A percentile compares a stretch with the other conserved stretches of the same genome.
phyloP scores from a whole-genome alignment of 139 green algal genomes.

The Chlamydomonas incerta region DNA sequence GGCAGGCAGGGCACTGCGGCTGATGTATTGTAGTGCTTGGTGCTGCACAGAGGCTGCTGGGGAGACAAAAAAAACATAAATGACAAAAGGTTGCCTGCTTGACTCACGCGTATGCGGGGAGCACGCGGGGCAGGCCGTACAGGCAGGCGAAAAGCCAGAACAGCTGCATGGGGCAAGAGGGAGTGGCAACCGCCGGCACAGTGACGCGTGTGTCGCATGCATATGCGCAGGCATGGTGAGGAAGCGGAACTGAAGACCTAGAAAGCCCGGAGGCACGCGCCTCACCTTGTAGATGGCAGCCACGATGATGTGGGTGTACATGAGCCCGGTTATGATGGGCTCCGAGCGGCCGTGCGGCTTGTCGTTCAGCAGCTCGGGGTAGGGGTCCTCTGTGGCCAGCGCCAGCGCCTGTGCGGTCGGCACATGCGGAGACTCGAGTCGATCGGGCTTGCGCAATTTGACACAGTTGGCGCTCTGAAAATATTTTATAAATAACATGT shows the following conservation, averaged over 20 bases:
- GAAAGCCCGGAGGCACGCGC: too few species aligned
- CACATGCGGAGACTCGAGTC: slow-evolving; percentile 26
- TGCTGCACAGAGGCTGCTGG: too few species aligned
- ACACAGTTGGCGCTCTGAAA: too few species aligned
- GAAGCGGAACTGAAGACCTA: too few species aligned
- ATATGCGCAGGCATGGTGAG: too few species aligned
- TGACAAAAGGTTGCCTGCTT: too few species aligned
- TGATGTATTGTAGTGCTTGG: too few species aligned
- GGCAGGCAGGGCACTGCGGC: too few species aligned
- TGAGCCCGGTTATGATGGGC: slow-evolving; percentile 88
- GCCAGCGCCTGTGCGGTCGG: not conserved
- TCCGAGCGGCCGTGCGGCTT: slow-evolving; percentile 88
- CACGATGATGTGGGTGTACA: slow-evolving; percentile 94
- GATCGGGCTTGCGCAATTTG: slow-evolving; percentile 48
- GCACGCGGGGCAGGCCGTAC: slow-evolving; percentile 72
- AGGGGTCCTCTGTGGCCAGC: slow-evolving; percentile 26
- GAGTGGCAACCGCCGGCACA: too few species aligned
- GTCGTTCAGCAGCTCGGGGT: slow-evolving; percentile 80
- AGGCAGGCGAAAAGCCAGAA: slow-evolving; percentile 91
- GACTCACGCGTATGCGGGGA: slow-evolving; percentile 32
- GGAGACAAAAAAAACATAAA: too few species aligned
- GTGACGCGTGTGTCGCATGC: too few species aligned
- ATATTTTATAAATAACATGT: too few species aligned
- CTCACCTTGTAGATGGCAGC: slow-evolving; percentile 44
- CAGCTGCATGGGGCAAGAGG: slow-evolving; percentile 60